A percentile compares a stretch with the other conserved stretches of the same genome.
Conservation (phyloP, 2,329 filamentous ascomycete genomes). For the Dactylonectria macrodidyma region DNA sequence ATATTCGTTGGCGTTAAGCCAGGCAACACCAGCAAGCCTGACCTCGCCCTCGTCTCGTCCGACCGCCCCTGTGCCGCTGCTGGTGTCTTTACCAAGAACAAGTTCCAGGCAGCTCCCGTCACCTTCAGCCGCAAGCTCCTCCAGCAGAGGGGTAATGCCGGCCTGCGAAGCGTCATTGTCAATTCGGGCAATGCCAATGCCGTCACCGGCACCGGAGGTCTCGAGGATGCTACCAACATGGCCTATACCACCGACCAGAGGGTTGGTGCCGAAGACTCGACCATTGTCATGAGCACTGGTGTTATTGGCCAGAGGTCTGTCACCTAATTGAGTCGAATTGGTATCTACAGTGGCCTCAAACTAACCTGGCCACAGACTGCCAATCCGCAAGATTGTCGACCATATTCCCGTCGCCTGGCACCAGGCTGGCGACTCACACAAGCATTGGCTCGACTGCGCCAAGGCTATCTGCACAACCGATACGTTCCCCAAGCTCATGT, state of each 20-base stretch:
- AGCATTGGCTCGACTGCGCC: constrained; percentile 89
- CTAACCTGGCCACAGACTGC: constrained; percentile 70
- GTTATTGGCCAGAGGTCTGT: constrained; percentile 91
- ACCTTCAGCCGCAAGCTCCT: constrained; percentile 85
- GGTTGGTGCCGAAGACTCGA: constrained; percentile 67
- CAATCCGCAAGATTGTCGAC: constrained; percentile 89
- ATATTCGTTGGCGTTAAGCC: constrained; percentile 95
- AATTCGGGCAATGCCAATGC: constrained; percentile 98
- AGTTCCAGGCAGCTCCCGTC: constrained; percentile 97
- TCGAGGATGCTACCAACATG: constrained; percentile 92
- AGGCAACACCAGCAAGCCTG: constrained; percentile 90
- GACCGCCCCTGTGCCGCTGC: constrained; percentile 88
- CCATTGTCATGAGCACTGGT: constrained; percentile 98
- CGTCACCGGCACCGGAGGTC: constrained; percentile 90
- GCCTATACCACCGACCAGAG: constrained; percentile 80
- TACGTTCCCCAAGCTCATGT: constrained; percentile 96
- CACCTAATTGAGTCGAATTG: constrained; percentile 20
- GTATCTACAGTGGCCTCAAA: constrained; percentile 12
- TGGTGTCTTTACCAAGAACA: constrained; percentile 97
- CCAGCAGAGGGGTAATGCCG: constrained; percentile 74
- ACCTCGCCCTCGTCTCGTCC: constrained; percentile 90
- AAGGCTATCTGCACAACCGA: constrained; percentile 98
- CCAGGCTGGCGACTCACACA: constrained; percentile 81
- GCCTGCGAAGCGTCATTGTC: constrained; percentile 86
- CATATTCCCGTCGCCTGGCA: constrained; percentile 84